Conservation (phyloP, 345 rosid genomes). For the Eucalyptus cladocalyx region DNA sequence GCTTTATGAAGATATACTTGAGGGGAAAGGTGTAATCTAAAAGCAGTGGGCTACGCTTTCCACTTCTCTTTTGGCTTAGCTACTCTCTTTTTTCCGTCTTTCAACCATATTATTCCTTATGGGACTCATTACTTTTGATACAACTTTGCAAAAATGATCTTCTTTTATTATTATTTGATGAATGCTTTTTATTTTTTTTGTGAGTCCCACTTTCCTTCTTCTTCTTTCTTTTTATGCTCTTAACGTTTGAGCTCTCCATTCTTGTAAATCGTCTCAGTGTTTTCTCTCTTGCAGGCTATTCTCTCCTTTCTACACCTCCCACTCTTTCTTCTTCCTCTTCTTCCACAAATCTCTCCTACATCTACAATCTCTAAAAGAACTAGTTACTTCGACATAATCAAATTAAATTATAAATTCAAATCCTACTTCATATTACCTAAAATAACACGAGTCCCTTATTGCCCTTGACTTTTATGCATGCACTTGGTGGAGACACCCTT, state of each 20-base stretch:
- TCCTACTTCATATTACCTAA: background rate
- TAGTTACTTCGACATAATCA: too few relatives aligned
- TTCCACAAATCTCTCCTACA: too few relatives aligned
- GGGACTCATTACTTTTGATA: too few relatives aligned
- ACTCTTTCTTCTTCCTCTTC: too few relatives aligned
- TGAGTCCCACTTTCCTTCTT: background rate
- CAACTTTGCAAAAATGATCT: too few relatives aligned
- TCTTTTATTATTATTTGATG: background rate
- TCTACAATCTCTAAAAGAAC: background rate
- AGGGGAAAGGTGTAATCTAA: background rate
- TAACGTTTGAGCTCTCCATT: too few relatives aligned
- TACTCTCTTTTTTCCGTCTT: too few relatives aligned
- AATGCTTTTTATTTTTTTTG: background rate
- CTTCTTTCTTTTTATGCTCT: background rate
- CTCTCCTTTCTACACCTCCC: too few relatives aligned
- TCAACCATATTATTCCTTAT: too few relatives aligned
- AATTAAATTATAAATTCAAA: too few relatives aligned
- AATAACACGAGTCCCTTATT: background rate
- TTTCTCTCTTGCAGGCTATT: too few relatives aligned
- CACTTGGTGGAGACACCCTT: background rate
- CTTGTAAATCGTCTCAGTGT: rapidly evolving
- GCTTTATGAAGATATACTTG: background rate
- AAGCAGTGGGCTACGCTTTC: background rate
- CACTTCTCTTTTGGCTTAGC: too few relatives aligned
- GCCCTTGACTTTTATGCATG: background rate